Percentiles rank a stretch among this genome's conserved stretches.
phyloP scores from a whole-genome alignment of 1,139 yeast species.

The Lipomyces yarrowii region DNA sequence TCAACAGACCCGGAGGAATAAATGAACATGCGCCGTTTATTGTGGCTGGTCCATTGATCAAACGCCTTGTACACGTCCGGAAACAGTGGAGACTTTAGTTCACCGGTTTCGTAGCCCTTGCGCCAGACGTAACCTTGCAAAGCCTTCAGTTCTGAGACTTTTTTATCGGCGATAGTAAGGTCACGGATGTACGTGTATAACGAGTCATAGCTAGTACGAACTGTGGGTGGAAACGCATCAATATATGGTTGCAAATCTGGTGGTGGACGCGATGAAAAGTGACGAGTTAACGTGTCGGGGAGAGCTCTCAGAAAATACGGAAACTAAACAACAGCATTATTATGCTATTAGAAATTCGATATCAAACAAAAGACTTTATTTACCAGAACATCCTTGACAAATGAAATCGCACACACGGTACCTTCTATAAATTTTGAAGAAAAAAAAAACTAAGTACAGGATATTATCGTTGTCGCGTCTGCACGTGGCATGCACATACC shows the following conservation, averaged over 20 bases:
- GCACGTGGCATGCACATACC: neutral
- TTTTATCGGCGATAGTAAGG: conserved; percentile 68
- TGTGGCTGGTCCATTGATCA: conserved; percentile 41
- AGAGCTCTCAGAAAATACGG: conserved; percentile 26
- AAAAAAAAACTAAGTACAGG: neutral
- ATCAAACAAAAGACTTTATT: conserved; percentile 39
- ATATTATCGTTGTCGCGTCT: neutral
- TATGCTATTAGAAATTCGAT: neutral
- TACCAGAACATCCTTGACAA: conserved; percentile 68
- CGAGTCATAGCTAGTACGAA: conserved; percentile 41
- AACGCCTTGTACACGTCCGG: conserved; percentile 69
- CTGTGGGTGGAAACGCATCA: conserved; percentile 29
- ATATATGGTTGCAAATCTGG: conserved; percentile 42
- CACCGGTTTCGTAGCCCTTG: conserved; percentile 73
- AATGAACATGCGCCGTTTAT: conserved; percentile 54
- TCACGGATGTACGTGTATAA: conserved; percentile 53
- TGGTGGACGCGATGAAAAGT: conserved; percentile 21
- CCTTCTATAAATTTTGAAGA: conserved; percentile 53
- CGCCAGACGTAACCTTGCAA: conserved; percentile 87
- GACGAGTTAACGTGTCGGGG: conserved; percentile 7
- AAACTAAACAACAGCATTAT: conserved; percentile 11
- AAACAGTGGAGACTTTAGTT: conserved; percentile 75
- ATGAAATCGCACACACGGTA: conserved; percentile 85
- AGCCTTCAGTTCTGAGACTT: conserved; percentile 74
- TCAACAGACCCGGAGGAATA: conserved; percentile 91